Conservation (phyloP, 202 grass and related monocot species). For the Dendrocalamus latiflorus region DNA sequence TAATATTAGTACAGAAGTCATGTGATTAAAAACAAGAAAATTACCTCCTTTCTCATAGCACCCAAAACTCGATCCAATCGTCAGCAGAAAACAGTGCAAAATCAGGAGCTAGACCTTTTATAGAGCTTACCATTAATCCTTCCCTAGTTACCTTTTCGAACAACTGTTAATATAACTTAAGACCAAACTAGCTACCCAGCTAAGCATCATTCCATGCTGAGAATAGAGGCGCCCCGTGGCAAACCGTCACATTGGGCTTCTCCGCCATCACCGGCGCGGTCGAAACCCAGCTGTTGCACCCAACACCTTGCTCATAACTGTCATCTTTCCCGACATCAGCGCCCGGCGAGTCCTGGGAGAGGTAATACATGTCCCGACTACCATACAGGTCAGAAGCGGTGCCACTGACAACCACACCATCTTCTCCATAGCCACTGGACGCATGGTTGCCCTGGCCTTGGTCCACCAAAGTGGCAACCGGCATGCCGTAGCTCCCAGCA, state of each 20-base stretch:
- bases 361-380: constrained; percentile 19
- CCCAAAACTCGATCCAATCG: not conserved
- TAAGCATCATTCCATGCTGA: constrained; percentile 54
- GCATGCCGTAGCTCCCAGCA: constrained; percentile 28
- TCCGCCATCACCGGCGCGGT: not conserved
- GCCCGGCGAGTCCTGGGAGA: constrained; percentile 15
- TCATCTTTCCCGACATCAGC: not conserved
- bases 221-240: constrained; percentile 46
- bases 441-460: constrained; percentile 27
- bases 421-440: constrained; percentile 18
- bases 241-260: not conserved
- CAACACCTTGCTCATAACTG: constrained; percentile 23
- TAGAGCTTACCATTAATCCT: constrained; percentile 1
- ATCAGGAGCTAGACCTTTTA: constrained; percentile 18
- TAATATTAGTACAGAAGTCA: not conserved
- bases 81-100: constrained; percentile 1
- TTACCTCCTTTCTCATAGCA: not conserved
- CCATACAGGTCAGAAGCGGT: constrained; percentile 25
- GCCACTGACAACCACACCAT: constrained; percentile 19
- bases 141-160: not conserved
- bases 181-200: not conserved
- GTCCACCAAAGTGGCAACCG: constrained; percentile 38
- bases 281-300: constrained; percentile 36
- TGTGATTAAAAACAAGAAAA: not conserved
- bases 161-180: not conserved